A percentile compares a stretch with the other conserved stretches of the same genome.
These are phyloP conservation scores for Chimonanthus salicifolius DNA, from an alignment of 164 flowering plant species.

Conservation along the genomic window DNA sequence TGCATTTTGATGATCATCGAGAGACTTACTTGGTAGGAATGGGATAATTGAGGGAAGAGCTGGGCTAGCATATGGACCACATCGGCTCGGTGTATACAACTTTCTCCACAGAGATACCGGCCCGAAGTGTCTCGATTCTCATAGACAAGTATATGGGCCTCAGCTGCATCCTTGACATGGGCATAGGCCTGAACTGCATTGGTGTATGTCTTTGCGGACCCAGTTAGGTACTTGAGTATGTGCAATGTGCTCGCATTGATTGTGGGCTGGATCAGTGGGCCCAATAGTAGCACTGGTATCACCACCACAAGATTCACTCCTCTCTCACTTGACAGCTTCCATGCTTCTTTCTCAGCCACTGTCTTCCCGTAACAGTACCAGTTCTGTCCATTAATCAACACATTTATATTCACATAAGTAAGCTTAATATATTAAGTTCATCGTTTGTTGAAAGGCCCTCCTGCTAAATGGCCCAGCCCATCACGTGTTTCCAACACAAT, in stretches of 20 bases:
- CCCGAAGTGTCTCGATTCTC: constrained; percentile 78
- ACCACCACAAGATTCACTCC: constrained; percentile 77
- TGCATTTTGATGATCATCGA: neutral
- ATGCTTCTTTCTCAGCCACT: constrained; percentile 85
- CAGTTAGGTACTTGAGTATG: constrained; percentile 75
- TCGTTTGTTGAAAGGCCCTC: neutral
- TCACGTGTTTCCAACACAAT: neutral
- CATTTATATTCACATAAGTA: neutral
- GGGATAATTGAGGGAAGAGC: constrained; percentile 84
- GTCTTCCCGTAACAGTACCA: constrained; percentile 96
- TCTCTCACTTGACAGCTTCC: constrained; percentile 65
- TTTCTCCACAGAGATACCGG: constrained; percentile 79
- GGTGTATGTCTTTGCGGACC: constrained; percentile 84
- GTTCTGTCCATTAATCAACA: constrained; percentile 35
- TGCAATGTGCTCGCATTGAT: constrained; percentile 76
- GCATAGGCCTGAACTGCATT: constrained; percentile 84
- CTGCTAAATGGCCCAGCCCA: neutral
- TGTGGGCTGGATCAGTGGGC: constrained; percentile 70
- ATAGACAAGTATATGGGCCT: constrained; percentile 68
- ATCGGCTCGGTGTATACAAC: constrained; percentile 82
- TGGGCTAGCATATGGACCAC: constrained; percentile 73
- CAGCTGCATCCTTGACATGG: constrained; percentile 74
- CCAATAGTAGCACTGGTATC: constrained; percentile 78
- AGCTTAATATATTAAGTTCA: neutral
- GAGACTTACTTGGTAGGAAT: constrained; percentile 73